Conservation (phyloP, 352 stramenopile genomes). For the Bremia lactucae region DNA sequence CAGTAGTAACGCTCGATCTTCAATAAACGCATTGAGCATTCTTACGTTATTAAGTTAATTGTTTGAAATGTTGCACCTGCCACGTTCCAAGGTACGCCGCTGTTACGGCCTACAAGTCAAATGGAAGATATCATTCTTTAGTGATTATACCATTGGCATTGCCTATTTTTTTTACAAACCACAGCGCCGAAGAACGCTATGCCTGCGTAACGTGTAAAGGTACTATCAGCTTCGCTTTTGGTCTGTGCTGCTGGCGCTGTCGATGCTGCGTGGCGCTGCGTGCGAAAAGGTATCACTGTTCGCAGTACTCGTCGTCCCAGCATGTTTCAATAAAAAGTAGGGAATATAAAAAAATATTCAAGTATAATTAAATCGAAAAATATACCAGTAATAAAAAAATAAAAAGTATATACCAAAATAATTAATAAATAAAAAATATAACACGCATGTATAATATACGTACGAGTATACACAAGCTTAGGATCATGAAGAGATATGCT, state of each 20-base stretch:
- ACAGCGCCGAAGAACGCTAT: conserved; percentile 80
- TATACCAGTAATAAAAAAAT: too few relatives aligned
- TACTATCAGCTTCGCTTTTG: conserved; percentile 36
- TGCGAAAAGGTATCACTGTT: conserved; percentile 8
- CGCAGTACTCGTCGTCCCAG: conserved; percentile 2
- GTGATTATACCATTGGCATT: neutral
- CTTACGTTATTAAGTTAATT: neutral
- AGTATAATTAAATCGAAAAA: too few relatives aligned
- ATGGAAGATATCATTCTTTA: neutral
- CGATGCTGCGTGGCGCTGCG: conserved; percentile 23
- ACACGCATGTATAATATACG: too few relatives aligned
- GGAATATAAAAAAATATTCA: too few relatives aligned
- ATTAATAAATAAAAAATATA: too few relatives aligned
- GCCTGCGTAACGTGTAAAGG: conserved; percentile 64
- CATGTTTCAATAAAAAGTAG: too few relatives aligned
- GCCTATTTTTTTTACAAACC: conserved; percentile 24
- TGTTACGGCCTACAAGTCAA: conserved; percentile 34
- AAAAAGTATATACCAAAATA: too few relatives aligned
- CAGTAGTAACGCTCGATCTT: conserved; percentile 83
- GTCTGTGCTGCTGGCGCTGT: conserved; percentile 16
- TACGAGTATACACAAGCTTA: too few relatives aligned
- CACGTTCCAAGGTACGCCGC: conserved; percentile 70
- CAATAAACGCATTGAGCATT: neutral
- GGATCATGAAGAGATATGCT: too few relatives aligned
- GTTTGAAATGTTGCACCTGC: conserved; percentile 34